Evolutionary conservation across 257 asterid species (phyloP), one percentile per base, ranked within the genome.

Genomic region (Ajuga chamaepitys): DNA sequence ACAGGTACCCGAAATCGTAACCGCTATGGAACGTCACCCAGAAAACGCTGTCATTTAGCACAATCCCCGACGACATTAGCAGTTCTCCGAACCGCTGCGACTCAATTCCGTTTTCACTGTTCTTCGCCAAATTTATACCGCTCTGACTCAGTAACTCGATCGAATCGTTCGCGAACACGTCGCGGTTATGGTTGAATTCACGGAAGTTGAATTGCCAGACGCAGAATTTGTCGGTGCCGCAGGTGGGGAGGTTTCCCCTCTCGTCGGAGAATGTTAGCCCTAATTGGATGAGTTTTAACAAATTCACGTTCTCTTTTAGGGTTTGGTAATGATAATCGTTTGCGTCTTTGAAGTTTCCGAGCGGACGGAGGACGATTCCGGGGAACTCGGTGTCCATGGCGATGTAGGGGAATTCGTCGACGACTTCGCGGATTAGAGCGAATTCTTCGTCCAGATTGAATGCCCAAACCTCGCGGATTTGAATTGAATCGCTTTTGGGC

Each of bases 381-480:
- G 91, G 91, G 45, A 88, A 88, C 84, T 88, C 95, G 0, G 95
- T 88, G 61, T 88, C 95, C 95, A 88, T 88, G 12, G 95, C 95
- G 20, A 88, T 62, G 46, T 75, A 88, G 0, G 95, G 94, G 58
- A 75, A 83, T 0, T 78, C 81, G 69, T 88, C 95, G 7, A 88
- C 87, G 7, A 88, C 58, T 28, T 78, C 83, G 2, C 88, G 83
- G 64, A 88, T 85, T 74, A 83, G 53, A 5, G 73, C 82, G 9
- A 88, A 78, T 75, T 85, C 95, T 62, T 88, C 81, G 21, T 85
- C 95, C 66, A 88, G 73, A 58, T 85, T 88, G 48, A 81, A 86
- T 10, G 75, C 80, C 95, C 94, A 88, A 37, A 88, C 91, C 73
- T 88, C 94, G 58, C 95, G 76, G 70, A 88, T 85, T 26, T 78